Evolutionary conservation across 2,329 filamentous ascomycete species (phyloP), one percentile per base, ranked within the genome.

Genomic region (Beauveria sp.): DNA sequence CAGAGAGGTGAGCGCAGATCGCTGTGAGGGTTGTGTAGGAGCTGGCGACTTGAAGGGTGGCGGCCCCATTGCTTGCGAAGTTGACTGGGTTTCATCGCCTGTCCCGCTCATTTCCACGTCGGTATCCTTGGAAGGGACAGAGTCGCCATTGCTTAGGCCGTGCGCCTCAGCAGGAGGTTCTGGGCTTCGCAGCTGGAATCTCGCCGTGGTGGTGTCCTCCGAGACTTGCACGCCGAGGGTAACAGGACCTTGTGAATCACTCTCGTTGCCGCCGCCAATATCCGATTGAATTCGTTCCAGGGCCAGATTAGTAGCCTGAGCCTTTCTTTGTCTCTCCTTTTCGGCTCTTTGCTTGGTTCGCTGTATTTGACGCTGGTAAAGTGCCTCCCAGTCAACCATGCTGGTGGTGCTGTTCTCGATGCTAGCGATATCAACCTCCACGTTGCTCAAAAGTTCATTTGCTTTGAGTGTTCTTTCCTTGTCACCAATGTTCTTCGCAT

Each of bases 361-460:
- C 69, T 87, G 83, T 52, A 87, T 71, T 71, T 95, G 89, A 53
- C 90, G 82, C 56, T 84, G 77, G 72, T 95, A 93, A 3, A 97
- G 82, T 52, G 84, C 87, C 66, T 97, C 91, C 78, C 92, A 97
- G 68, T 95, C 88, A 20, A 61, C 22, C 46, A 88, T 79, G 40
- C 89, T 78, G 12, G 78, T 79, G 16, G 89, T 85, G 65, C 89
- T 81, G 47, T 80, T 79, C 69, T 91, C 88, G 61, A 97, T 86
- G 52, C 84, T 85, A 49, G 86, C 86, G 65, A 98, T 88, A 74
- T 98, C 93, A 40, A 98, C 93, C 71, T 97, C 92, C 2, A 97
- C 93, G 70, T 98, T 98, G 24, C 91, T 86, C 42, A 93, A 79
- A 68, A 99, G 86, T 75, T 99, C 95, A 63, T 96, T 96, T 1